Conservation (phyloP, 352 stramenopile genomes). For the Phytophthora ohioensis region DNA sequence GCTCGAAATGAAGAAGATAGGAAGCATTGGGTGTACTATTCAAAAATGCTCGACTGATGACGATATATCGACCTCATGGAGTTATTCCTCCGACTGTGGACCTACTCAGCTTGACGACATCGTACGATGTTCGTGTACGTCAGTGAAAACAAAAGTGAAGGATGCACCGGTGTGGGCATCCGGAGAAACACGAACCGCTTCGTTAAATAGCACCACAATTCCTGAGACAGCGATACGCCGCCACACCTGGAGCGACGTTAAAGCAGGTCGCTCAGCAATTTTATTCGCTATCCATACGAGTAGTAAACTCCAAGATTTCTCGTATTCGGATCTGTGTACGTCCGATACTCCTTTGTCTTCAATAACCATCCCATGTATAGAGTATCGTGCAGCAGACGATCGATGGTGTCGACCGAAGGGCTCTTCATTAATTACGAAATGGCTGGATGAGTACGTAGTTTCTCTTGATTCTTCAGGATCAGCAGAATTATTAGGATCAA, state of each 20-base stretch:
- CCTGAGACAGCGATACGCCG: conserved; percentile 11
- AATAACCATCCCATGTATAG: conserved; percentile 41
- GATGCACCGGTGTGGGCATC: conserved; percentile 17
- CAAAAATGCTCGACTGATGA: conserved; percentile 9
- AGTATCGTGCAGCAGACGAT: conserved; percentile 32
- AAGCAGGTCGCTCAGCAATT: conserved; percentile 17
- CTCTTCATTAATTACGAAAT: conserved; percentile 31
- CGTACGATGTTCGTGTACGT: conserved; percentile 23
- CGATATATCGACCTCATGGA: conserved; percentile 11
- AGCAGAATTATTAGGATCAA: background rate
- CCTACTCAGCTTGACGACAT: conserved; percentile 21
- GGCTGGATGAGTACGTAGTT: conserved; percentile 35
- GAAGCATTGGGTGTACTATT: conserved; percentile 14
- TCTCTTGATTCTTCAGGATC: conserved; percentile 5
- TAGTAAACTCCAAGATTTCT: background rate
- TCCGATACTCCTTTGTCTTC: background rate
- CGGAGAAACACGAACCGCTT: background rate
- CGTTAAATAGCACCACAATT: conserved; percentile 6
- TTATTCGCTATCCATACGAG: conserved; percentile 32
- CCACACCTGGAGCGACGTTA: conserved; percentile 23
- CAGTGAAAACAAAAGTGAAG: conserved; percentile 22
- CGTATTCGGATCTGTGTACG: conserved; percentile 8
- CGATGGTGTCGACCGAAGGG: conserved; percentile 44
- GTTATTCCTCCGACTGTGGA: conserved; percentile 27
- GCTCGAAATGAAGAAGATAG: conserved; percentile 8